Conservation (phyloP, 1,284 basidiomycete genomes). For the Athelia psychrophila region DNA sequence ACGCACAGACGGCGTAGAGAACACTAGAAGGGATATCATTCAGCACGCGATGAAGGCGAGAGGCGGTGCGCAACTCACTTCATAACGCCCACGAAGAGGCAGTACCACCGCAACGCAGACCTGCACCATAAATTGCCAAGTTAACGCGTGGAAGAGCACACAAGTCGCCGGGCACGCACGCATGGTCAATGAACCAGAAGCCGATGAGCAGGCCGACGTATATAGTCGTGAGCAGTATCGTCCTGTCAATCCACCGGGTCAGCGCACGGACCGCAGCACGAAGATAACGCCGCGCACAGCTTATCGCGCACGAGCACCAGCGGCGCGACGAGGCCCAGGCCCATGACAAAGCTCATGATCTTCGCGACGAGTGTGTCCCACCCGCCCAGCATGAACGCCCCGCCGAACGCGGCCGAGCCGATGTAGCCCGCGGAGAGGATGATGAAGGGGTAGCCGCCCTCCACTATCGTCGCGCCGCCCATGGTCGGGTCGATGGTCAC, state of each 20-base stretch:
- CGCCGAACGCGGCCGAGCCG: slow-evolving; percentile 78
- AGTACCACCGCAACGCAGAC: slow-evolving; percentile 74
- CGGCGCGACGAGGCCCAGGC: slow-evolving; percentile 69
- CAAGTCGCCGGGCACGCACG: slow-evolving; percentile 40
- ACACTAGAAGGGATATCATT: slow-evolving; percentile 38
- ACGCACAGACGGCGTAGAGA: slow-evolving; percentile 74
- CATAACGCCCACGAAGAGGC: slow-evolving; percentile 79
- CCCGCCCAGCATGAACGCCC: slow-evolving; percentile 72
- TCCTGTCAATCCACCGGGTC: slow-evolving; percentile 44
- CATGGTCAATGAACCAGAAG: slow-evolving; percentile 85
- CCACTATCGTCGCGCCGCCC: slow-evolving; percentile 76
- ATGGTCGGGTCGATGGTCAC: slow-evolving; percentile 80
- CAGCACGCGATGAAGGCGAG: slow-evolving; percentile 2
- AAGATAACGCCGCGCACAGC: slow-evolving; percentile 46
- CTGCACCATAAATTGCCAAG: slow-evolving; percentile 33
- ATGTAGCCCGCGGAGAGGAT: slow-evolving; percentile 76
- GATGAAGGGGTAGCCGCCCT: slow-evolving; percentile 66
- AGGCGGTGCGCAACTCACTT: slow-evolving; percentile 50
- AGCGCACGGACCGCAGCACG: slow-evolving; percentile 1
- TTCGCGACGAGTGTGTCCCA: slow-evolving; percentile 80
- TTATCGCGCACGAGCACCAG: slow-evolving; percentile 80
- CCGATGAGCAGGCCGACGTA: slow-evolving; percentile 78
- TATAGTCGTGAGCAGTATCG: slow-evolving; percentile 68
- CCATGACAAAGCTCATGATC: slow-evolving; percentile 78
- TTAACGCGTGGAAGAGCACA: slow-evolving; percentile 5